A percentile compares a stretch with the other conserved stretches of the same genome.
phyloP scores from a whole-genome alignment of 2,329 filamentous ascomycete species.

The Botrytis sinoallii region DNA sequence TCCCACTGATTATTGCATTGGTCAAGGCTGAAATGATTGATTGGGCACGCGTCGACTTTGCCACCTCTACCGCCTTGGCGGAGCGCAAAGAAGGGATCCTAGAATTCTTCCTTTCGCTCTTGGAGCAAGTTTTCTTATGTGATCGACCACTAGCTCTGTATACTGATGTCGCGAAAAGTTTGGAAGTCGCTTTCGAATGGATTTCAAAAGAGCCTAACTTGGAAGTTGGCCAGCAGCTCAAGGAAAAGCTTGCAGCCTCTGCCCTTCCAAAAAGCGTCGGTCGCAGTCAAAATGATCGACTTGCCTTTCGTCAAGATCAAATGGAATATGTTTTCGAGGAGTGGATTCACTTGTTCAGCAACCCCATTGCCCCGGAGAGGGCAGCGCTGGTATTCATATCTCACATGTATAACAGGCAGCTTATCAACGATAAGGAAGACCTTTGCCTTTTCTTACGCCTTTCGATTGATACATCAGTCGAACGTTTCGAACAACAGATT shows the following conservation, averaged over 20 bases:
- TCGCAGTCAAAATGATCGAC: conserved; percentile 55
- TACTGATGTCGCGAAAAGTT: conserved; percentile 79
- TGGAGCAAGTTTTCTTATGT: conserved; percentile 75
- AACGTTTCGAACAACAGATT: conserved; percentile 70
- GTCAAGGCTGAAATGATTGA: conserved; percentile 60
- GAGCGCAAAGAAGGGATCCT: conserved; percentile 69
- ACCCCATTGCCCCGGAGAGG: conserved; percentile 71
- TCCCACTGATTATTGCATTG: conserved; percentile 56
- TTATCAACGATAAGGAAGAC: conserved; percentile 73
- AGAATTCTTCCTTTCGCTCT: conserved; percentile 74
- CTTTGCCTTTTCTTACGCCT: conserved; percentile 76
- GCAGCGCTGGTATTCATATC: conserved; percentile 73
- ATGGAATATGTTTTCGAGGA: conserved; percentile 95
- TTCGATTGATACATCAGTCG: conserved; percentile 76
- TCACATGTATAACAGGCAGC: conserved; percentile 72
- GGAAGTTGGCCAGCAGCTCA: conserved; percentile 65
- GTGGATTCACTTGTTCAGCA: conserved; percentile 81
- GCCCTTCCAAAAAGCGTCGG: conserved; percentile 52
- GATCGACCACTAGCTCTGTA: conserved; percentile 75
- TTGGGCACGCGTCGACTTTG: conserved; percentile 64
- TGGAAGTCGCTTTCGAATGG: conserved; percentile 80
- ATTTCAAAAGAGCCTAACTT: conserved; percentile 69
- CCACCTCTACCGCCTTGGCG: conserved; percentile 69
- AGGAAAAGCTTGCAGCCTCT: conserved; percentile 58
- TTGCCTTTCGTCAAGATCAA: conserved; percentile 67